Conservation (phyloP, 208 protist genomes). For the Naegleria lovaniensis region DNA sequence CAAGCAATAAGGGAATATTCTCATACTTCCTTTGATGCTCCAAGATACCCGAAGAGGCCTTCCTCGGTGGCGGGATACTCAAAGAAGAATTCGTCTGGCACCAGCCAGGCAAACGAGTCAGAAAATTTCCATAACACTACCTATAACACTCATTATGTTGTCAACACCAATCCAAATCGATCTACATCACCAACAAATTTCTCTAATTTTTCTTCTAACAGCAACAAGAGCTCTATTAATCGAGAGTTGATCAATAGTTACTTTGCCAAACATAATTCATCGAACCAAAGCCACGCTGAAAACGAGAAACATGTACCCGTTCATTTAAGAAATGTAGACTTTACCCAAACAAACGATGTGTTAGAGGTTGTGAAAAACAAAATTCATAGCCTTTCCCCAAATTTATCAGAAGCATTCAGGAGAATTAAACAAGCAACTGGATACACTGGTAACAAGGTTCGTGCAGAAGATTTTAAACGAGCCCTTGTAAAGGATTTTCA, state of each 20-base stretch:
- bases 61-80: neutral
- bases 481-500: slow-evolving; percentile 15
- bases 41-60: neutral
- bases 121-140: neutral
- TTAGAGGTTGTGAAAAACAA: slow-evolving; percentile 14
- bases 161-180: neutral
- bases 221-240: neutral
- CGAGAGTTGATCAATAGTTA: neutral
- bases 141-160: neutral
- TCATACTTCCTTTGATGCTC: neutral
- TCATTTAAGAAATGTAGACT: neutral
- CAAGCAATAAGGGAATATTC: neutral
- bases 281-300: neutral
- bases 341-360: neutral
- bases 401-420: neutral
- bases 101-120: neutral
- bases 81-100: neutral
- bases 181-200: neutral
- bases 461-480: neutral
- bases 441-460: neutral
- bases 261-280: neutral
- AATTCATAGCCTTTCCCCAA: neutral
- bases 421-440: neutral
- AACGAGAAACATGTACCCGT: neutral
- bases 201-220: neutral